Evolutionary conservation across 768 basidiomycete genomes (phyloP), one percentile per base, ranked within the genome.

Genomic region (Agaricus sinodeliciosus): DNA sequence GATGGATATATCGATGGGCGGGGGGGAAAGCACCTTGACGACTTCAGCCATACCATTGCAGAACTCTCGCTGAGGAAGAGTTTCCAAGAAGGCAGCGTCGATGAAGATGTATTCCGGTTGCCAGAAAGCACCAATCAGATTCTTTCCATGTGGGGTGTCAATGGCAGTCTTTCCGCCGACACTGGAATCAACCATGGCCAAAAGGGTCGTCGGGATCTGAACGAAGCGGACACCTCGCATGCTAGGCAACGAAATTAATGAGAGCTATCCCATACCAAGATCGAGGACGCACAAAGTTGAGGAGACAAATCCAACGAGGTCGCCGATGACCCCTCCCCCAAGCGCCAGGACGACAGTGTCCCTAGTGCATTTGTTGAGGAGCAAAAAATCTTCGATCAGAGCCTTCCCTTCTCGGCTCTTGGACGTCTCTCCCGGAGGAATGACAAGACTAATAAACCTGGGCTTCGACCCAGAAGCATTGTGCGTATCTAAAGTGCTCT

Each of bases 11-110:
- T 39, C 18, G 50, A 35, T 44, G 6, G 31, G 22, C 22, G 22
- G 22, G 3, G 36, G 36, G 43, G 40, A 36, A 67, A 75, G 55
- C 51, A 91, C 94, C 81, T 99, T 99, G 65, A 98, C 85, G 3
- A 97, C 87, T 67, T 99, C 95, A 0, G 96, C 95, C 88, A 99
- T 95, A 35, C 96, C 95, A 62, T 98, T 98, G n/a, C 91, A 89
- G 57, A 98, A 92, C 67, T 98, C 96, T 49, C 95, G 78, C 28
- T 82, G 69, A 0, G 94, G 94, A 2, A 99, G 82, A 1, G 91
- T 94, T 63, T 94, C 91, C 52, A 99, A 80, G 76, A 96, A 95
- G 1, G 94, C 88, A 22, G 90, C 87, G 65, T 99, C 96, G 59
- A 97, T 95, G 71, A 99, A 99, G 64, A 98, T 87, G 73, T 87